phyloP scores from a whole-genome alignment of 2,329 filamentous ascomycete genomes.

The Byssochlamys sp. region DNA sequence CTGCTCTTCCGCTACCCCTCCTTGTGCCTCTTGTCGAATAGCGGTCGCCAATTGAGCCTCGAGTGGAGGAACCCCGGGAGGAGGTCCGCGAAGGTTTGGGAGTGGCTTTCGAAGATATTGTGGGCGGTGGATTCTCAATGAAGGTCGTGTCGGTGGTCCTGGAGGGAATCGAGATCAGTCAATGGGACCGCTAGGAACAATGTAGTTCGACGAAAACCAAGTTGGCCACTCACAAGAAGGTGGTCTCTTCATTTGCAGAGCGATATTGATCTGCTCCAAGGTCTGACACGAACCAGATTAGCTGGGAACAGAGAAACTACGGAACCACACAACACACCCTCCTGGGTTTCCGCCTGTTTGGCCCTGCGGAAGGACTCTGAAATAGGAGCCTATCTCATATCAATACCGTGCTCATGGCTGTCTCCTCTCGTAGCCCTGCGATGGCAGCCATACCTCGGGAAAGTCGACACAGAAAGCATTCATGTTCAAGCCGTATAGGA shows the following conservation, averaged over 20 bases:
- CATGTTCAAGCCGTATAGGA: constrained; percentile 95
- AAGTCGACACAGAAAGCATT: constrained; percentile 98
- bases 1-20: constrained; percentile 23
- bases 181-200: not conserved
- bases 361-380: constrained; percentile 68
- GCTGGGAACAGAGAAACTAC: not conserved
- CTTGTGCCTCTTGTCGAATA: constrained; percentile 32
- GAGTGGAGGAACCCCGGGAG: constrained; percentile 14
- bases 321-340: constrained; percentile 24
- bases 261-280: constrained; percentile 23
- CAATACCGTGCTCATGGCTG: not conserved
- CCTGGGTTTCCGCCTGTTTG: constrained; percentile 47
- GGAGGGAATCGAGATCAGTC: not conserved
- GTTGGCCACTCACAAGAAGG: constrained; percentile 60
- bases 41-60: constrained; percentile 21
- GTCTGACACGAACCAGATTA: constrained; percentile 15
- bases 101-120: constrained; percentile 38
- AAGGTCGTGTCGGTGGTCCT: constrained; percentile 89
- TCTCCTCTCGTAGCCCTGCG: not conserved
- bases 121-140: constrained; percentile 65
- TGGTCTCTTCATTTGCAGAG: constrained; percentile 57
- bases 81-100: constrained; percentile 20
- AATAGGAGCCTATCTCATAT: constrained; percentile 59
- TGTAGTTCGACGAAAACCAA: not conserved
- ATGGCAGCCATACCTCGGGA: constrained; percentile 56